Conservation (phyloP, 108 stramenopile species). For the Fragilariopsis cylindrus region DNA sequence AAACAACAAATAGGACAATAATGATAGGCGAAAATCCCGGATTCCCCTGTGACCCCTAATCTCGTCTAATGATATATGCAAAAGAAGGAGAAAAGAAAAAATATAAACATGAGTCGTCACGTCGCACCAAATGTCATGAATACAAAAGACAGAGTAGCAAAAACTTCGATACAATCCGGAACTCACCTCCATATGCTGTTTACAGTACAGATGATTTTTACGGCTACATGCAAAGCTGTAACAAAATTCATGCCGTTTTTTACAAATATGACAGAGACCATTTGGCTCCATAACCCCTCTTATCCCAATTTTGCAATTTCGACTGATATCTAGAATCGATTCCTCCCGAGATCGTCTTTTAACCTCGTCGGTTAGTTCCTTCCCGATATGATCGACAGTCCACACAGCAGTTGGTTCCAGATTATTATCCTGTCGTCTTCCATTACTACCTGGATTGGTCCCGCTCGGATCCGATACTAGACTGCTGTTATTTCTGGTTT, state of each 20-base stretch:
- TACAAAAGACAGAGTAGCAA: background rate
- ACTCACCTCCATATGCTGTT: slow-evolving; percentile 57
- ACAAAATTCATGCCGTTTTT: slow-evolving; percentile 28
- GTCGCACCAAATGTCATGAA: background rate
- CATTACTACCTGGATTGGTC: background rate
- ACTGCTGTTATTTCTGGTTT: slow-evolving; percentile 1
- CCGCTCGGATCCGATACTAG: background rate
- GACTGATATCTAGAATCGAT: slow-evolving; percentile 16
- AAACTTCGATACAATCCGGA: background rate
- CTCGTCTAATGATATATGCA: slow-evolving; percentile 3
- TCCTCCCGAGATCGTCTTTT: slow-evolving; percentile 9
- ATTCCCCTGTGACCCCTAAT: slow-evolving; percentile 19
- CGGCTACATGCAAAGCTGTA: slow-evolving; percentile 51
- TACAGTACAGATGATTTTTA: slow-evolving; percentile 52
- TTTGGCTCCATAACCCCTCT: slow-evolving; percentile 21
- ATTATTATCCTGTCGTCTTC: background rate
- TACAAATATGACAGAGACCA: slow-evolving; percentile 71
- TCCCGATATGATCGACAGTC: slow-evolving; percentile 16
- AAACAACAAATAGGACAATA: slow-evolving; percentile 49
- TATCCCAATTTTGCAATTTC: slow-evolving; percentile 10
- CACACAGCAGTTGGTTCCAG: background rate
- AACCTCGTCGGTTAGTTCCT: slow-evolving; percentile 23
- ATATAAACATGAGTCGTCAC: background rate
- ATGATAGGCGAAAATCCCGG: background rate
- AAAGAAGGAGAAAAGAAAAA: slow-evolving; percentile 1